Percentiles rank a stretch among this genome's conserved stretches.
Evolutionary conservation across 768 basidiomycete genomes (phyloP).

Genomic region (Sarcomyxa edulis): DNA sequence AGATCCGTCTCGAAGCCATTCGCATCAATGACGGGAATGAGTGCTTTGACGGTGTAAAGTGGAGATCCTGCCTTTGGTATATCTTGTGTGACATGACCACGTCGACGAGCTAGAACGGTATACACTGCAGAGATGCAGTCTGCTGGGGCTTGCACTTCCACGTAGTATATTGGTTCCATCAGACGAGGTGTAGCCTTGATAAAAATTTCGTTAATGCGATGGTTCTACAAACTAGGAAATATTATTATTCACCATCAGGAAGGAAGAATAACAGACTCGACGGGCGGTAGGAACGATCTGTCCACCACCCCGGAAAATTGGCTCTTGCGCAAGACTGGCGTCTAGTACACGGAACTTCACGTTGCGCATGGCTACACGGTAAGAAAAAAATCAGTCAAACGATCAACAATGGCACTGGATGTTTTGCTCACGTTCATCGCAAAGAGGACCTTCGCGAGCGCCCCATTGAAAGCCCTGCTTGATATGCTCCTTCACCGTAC

Average conservation of each 20-base stretch:
- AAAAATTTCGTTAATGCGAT: slow-evolving; percentile 4
- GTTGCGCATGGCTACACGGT: slow-evolving; percentile 82
- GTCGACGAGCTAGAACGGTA: slow-evolving; percentile 94
- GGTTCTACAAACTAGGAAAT: slow-evolving; percentile 1
- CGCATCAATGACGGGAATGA: slow-evolving; percentile 97
- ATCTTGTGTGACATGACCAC: slow-evolving; percentile 99
- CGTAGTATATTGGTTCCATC: slow-evolving; percentile 98
- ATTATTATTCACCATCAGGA: slow-evolving; percentile 77
- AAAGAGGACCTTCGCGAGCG: slow-evolving; percentile 92
- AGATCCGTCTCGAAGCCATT: slow-evolving; percentile 99
- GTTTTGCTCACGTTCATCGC: slow-evolving; percentile 98
- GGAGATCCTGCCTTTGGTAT: slow-evolving; percentile 98
- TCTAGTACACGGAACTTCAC: slow-evolving; percentile 97
- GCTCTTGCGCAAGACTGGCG: slow-evolving; percentile 87
- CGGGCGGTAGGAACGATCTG: slow-evolving; percentile 99
- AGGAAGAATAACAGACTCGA: slow-evolving; percentile 97
- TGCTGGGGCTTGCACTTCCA: slow-evolving; percentile 98
- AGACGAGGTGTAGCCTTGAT: slow-evolving; percentile 85
- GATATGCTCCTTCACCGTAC: slow-evolving; percentile 88
- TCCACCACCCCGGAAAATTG: slow-evolving; percentile 96
- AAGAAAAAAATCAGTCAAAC: neutral
- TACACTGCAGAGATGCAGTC: slow-evolving; percentile 99
- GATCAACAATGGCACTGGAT: slow-evolving; percentile 2
- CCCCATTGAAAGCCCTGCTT: slow-evolving; percentile 99
- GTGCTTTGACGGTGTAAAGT: slow-evolving; percentile 94